Evolutionary conservation across 805 yeast genomes (phyloP).

Genomic region (Myxozyma sirexii): DNA sequence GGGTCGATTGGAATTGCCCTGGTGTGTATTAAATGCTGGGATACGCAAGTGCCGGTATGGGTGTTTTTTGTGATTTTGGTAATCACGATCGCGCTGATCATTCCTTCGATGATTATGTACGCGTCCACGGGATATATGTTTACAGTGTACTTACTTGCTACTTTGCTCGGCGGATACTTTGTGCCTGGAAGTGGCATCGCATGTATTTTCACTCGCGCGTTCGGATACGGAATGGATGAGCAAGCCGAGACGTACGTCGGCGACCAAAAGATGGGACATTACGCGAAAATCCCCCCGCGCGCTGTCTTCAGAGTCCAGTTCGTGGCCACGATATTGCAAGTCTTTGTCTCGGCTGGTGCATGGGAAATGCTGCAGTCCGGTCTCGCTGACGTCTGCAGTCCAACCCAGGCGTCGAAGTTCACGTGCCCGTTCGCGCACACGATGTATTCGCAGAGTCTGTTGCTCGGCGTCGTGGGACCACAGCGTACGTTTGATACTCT

Average conservation of each 20-base stretch:
- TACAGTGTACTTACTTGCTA: conserved; percentile 46
- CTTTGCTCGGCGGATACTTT: conserved; percentile 51
- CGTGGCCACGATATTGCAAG: conserved; percentile 39
- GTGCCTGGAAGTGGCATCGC: conserved; percentile 55
- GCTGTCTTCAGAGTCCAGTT: conserved; percentile 55
- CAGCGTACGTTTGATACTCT: conserved; percentile 57
- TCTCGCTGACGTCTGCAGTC: conserved; percentile 48
- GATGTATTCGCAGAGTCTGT: conserved; percentile 57
- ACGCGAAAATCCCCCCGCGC: conserved; percentile 56
- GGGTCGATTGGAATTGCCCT: conserved; percentile 43
- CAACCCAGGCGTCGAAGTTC: conserved; percentile 50
- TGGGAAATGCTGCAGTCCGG: conserved; percentile 37
- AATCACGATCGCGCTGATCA: conserved; percentile 58
- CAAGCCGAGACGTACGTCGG: conserved; percentile 47
- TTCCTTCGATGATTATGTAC: conserved; percentile 61
- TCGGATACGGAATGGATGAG: conserved; percentile 51
- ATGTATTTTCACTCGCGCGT: conserved; percentile 52
- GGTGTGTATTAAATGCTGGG: conserved; percentile 47
- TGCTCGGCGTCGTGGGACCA: conserved; percentile 71
- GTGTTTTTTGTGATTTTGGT: conserved; percentile 57
- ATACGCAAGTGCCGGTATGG: conserved; percentile 61
- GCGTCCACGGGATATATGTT: conserved; percentile 64
- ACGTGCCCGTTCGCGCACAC: conserved; percentile 51
- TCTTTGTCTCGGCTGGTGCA: conserved; percentile 49
- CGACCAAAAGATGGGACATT: conserved; percentile 55